A percentile compares a stretch with the other conserved stretches of the same genome.
Conservation (phyloP, 352 stramenopile genomes). For the Phytopythium litorale region DNA sequence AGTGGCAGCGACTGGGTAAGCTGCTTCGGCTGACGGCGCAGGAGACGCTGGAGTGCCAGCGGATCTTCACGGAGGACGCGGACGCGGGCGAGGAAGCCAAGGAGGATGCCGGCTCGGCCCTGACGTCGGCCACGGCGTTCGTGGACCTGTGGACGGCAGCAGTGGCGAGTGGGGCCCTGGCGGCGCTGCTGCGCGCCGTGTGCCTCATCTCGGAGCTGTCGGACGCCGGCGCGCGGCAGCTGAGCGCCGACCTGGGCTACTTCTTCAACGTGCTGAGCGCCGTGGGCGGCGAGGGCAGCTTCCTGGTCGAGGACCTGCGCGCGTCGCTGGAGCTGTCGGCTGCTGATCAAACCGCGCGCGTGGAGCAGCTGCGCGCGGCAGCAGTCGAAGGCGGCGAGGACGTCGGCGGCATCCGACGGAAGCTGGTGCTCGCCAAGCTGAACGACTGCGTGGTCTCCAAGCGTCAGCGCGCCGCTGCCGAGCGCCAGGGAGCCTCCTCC, state of each 20-base stretch:
- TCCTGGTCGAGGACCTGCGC: slow-evolving; percentile 47
- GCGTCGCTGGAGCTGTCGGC: slow-evolving; percentile 33
- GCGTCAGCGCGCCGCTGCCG: slow-evolving; percentile 17
- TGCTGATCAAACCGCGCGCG: slow-evolving; percentile 25
- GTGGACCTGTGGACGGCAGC: slow-evolving; percentile 75
- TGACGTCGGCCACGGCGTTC: slow-evolving; percentile 36
- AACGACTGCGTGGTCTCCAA: slow-evolving; percentile 35
- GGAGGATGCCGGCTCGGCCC: neutral
- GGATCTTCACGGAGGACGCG: slow-evolving; percentile 25
- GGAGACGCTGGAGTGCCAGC: slow-evolving; percentile 43
- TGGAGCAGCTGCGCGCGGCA: slow-evolving; percentile 24
- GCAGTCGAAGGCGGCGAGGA: slow-evolving; percentile 7
- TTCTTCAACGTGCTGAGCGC: slow-evolving; percentile 80
- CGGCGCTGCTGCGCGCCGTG: slow-evolving; percentile 45
- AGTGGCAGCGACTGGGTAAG: slow-evolving; percentile 51
- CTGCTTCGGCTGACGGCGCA: slow-evolving; percentile 34
- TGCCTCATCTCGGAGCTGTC: slow-evolving; percentile 59
- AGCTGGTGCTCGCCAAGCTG: slow-evolving; percentile 44
- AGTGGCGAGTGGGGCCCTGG: slow-evolving; percentile 61
- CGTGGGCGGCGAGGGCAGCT: slow-evolving; percentile 53
- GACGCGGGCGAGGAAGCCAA: slow-evolving; percentile 8
- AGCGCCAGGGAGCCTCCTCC: neutral
- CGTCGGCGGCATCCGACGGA: neutral
- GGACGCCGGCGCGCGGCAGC: slow-evolving; percentile 47
- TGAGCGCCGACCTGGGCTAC: slow-evolving; percentile 70